Evolutionary conservation across 225 moss, liverwort and hornwort genomes (phyloP).

Genomic region (Ulota crispa): DNA sequence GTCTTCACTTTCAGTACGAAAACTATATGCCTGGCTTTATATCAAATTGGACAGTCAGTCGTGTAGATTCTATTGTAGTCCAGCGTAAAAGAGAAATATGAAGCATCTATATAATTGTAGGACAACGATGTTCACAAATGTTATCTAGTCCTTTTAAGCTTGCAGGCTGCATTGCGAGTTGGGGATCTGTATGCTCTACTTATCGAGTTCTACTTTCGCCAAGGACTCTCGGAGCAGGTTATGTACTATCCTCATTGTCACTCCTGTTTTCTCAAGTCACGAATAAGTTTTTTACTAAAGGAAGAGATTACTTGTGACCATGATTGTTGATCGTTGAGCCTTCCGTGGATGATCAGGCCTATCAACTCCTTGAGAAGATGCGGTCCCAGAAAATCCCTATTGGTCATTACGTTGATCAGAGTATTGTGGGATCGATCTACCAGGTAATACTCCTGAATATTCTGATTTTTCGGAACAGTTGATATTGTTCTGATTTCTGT

Average conservation of each 20-base stretch:
- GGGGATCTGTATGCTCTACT: conserved; percentile 88
- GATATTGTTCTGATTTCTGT: neutral
- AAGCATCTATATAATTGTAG: neutral
- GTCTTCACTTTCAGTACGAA: neutral
- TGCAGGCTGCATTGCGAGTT: conserved; percentile 71
- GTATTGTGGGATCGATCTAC: conserved; percentile 57
- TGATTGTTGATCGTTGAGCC: conserved; percentile 1
- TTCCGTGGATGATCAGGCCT: conserved; percentile 56
- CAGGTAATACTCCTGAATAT: conserved; percentile 44
- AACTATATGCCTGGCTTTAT: neutral
- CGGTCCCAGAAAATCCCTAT: conserved; percentile 50
- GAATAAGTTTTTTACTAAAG: neutral
- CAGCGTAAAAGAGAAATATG: neutral
- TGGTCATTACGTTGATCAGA: conserved; percentile 69
- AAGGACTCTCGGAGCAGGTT: conserved; percentile 82
- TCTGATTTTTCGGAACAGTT: neutral
- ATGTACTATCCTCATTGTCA: conserved; percentile 7
- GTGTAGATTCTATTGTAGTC: neutral
- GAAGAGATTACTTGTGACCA: neutral
- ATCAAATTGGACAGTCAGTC: neutral
- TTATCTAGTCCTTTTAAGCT: neutral
- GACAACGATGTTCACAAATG: neutral
- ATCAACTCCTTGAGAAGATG: conserved; percentile 81
- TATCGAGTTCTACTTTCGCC: conserved; percentile 75
- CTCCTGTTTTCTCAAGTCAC: conserved; percentile 4